These are phyloP conservation scores for Clavispora vitiphila DNA, from an alignment of 805 yeast species.

Conservation along the genomic window DNA sequence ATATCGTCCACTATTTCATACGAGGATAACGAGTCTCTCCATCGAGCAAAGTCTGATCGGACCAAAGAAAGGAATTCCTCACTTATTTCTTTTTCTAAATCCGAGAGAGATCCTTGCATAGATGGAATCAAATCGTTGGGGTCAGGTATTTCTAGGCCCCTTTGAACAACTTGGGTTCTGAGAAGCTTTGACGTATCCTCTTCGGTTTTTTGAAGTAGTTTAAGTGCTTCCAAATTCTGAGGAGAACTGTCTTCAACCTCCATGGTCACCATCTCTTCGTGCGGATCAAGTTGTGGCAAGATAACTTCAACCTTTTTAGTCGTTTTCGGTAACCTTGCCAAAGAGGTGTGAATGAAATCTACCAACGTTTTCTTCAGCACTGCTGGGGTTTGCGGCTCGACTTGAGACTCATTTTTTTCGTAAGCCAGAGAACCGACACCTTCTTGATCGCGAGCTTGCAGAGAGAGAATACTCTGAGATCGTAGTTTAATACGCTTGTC, in stretches of 20 bases:
- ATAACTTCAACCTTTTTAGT: conserved; percentile 29
- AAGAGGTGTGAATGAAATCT: neutral
- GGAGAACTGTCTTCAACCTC: neutral
- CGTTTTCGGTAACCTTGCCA: conserved; percentile 33
- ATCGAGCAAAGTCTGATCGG: conserved; percentile 37
- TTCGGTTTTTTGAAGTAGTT: conserved; percentile 20
- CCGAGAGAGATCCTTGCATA: neutral
- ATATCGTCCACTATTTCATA: conserved; percentile 24
- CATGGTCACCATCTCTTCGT: conserved; percentile 12
- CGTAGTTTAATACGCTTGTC: conserved; percentile 27
- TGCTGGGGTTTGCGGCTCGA: neutral
- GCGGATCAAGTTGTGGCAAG: conserved; percentile 27
- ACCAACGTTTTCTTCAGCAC: conserved; percentile 2
- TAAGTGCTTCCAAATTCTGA: conserved; percentile 17
- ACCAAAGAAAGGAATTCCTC: conserved; percentile 33
- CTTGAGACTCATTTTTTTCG: neutral
- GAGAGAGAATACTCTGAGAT: neutral
- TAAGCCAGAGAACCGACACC: neutral
- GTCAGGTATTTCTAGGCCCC: conserved; percentile 40
- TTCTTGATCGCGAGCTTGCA: neutral
- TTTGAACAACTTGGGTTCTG: conserved; percentile 45
- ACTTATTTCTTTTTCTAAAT: conserved; percentile 16
- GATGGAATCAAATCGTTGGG: conserved; percentile 2
- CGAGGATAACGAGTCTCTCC: conserved; percentile 16
- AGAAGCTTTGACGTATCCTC: conserved; percentile 29